These are phyloP conservation scores for Aspergillus ruber DNA, from an alignment of 2,329 filamentous ascomycete genomes.

Conservation along the genomic window DNA sequence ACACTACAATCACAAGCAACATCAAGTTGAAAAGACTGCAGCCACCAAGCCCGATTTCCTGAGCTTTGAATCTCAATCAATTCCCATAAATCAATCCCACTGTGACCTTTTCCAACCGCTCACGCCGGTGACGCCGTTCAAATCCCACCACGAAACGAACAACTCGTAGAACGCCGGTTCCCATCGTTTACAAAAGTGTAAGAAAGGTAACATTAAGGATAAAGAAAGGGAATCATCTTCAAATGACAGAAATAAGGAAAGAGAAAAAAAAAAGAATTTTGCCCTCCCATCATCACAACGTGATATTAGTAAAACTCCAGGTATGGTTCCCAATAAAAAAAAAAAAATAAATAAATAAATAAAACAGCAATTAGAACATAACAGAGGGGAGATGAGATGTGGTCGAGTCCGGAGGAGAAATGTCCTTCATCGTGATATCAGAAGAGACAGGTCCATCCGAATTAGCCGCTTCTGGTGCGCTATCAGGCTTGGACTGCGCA, in stretches of 20 bases:
- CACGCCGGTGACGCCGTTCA: not conserved
- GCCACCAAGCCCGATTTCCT: too few species aligned
- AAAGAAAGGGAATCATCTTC: constrained; percentile 5
- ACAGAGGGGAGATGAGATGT: constrained; percentile 22
- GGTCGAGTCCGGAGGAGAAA: constrained; percentile 17
- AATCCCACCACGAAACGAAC: not conserved
- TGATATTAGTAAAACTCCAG: not conserved
- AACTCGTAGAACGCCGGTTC: constrained; percentile 15
- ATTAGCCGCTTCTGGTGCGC: constrained; percentile 12
- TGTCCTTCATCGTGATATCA: constrained; percentile 29
- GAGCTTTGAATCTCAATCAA: too few species aligned
- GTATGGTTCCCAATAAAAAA: not conserved
- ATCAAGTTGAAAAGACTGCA: too few species aligned
- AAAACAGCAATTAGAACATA: constrained; percentile 9
- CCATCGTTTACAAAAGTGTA: constrained; percentile 15
- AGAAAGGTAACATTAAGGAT: constrained; percentile 1
- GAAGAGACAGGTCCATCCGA: constrained; percentile 13
- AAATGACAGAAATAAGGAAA: not conserved
- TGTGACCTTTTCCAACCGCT: not conserved
- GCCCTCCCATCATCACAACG: not conserved
- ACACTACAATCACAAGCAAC: too few species aligned
- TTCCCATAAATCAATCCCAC: too few species aligned
- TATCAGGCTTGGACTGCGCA: constrained; percentile 6
- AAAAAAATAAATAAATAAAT: constrained; percentile 1
- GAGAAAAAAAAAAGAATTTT: constrained; percentile 8